Percentiles rank a stretch among this genome's conserved stretches.
Conservation (phyloP, 2,329 filamentous ascomycete species). For the Scedosporium minutisporum region DNA sequence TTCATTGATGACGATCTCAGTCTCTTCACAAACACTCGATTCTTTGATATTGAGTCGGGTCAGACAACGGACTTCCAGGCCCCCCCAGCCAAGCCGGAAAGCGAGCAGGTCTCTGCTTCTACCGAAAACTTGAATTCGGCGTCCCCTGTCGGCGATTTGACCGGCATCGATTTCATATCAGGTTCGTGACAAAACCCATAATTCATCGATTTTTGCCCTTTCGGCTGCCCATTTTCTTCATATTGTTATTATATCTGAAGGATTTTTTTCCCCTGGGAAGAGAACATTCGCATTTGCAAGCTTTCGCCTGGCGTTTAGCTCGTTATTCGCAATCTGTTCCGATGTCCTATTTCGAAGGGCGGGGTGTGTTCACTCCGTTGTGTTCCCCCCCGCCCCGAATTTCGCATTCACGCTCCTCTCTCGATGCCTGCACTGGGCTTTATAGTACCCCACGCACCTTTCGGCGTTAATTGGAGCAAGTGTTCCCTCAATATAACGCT, state of each 20-base stretch:
- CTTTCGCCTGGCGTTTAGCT: not conserved
- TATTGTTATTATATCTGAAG: not conserved
- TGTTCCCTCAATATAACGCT: not conserved
- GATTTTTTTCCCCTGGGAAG: not conserved
- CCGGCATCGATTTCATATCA: constrained; percentile 39
- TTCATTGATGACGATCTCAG: constrained; percentile 64
- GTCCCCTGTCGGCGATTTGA: constrained; percentile 27
- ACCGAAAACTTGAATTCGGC: constrained; percentile 15
- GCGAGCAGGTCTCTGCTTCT: constrained; percentile 18
- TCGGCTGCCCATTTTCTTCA: not conserved
- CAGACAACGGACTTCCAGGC: constrained; percentile 48
- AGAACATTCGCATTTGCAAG: too few relatives aligned
- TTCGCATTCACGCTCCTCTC: not conserved
- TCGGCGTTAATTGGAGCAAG: not conserved
- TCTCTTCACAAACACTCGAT: constrained; percentile 74
- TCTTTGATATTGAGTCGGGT: constrained; percentile 69
- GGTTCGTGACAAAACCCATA: constrained; percentile 25
- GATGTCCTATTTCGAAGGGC: too few relatives aligned
- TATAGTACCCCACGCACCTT: not conserved
- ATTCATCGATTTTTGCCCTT: too few relatives aligned
- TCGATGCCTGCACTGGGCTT: not conserved
- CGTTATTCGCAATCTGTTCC: not conserved
- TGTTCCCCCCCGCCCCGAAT: not conserved
- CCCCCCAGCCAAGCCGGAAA: constrained; percentile 34
- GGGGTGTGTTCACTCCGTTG: too few relatives aligned